Evolutionary conservation across 2,329 filamentous ascomycete genomes (phyloP), one percentile per base, ranked within the genome.

Genomic region (Niveomyces coronatus): DNA sequence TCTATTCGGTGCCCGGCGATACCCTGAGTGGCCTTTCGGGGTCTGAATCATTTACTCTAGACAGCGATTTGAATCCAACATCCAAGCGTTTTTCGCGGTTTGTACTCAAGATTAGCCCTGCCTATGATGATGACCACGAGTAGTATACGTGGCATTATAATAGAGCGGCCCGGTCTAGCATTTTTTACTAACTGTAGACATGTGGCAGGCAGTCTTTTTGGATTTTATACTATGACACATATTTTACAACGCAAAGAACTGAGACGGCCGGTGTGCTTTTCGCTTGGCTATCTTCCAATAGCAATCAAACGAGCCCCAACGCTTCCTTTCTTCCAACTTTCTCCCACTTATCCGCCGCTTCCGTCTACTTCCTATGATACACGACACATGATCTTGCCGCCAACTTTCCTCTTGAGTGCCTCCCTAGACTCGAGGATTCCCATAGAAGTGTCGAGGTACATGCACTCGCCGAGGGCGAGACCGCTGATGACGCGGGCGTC

Each of bases 351-450:
- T 35, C 27, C 20, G 11, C 37, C 44, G 14, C 29, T n/a, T 31
- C 15, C 29, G 5, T 16, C 29, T n/a, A 33, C n/a, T 22, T 13
- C 38, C 62, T 52, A 69, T 50, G 63, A 67, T 14, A 83, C 78
- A 40, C 85, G 70, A 63, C 83, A 91, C 40, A 94, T 61, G 43
- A 86, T 67, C 60, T 86, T 58, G 0, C 88, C 88, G n/a, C 88
- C 88, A 15, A 86, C 65, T 62, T 78, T 82, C 65, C 76, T 79
- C 57, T 83, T 79, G 40, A 93, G 68, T 43, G 85, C 89, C 61
- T 94, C 86, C 49, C 88, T 70, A 18, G 77, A 70, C 66, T 95
- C 88, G 53, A 94, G 55, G 9, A 94, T 71, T 2, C 88, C 88
- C 46, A 68, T 63, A 52, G 86, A 79, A 14, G 87, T 94, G 11